Base-by-base conservation (phyloP, 345 rosid species). In the Lepidium sativum region DNA sequence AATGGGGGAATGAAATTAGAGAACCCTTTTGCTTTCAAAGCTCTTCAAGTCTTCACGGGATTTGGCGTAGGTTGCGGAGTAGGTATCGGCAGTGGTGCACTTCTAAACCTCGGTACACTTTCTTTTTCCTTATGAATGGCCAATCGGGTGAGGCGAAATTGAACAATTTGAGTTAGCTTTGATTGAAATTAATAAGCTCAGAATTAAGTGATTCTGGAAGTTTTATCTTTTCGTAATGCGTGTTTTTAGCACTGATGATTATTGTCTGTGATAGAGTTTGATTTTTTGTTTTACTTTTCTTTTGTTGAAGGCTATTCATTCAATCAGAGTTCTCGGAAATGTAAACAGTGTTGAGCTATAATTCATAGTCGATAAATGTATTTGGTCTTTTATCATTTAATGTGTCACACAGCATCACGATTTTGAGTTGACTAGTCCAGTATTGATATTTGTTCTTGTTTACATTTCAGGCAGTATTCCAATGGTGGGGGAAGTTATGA, bases 31-130 rank as follows among this genome's bases (percentile, higher is more conserved):
- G 68, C 95, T 80, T 86, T 88, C 60, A 94, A 90, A 78, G 89
- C 81, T 60, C 76, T 77, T 80, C 99, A 88, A 80, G 92, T 88
- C 64, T 94, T 90, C 68, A 94, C 97, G 0, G 97, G 97, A 56
- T 88, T 94, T 65, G 99, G 99, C 65, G 38, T 94, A 13, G 99
- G 99, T 57, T 91, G 99, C 34, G 99, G 97, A 31, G 69, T 86
- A 72, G 99, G 96, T 59, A 88, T 94, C 49, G 99, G 99, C 34
- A 82, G 77, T 63, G 97, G 96, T 8, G 73, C 82, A 2, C 97
- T 95, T 34, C 65, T 86, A 47, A 83, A 95, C 75, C 76, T 86
- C 34, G 90, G 99, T 95, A 85, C 87, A 79, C 11, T 20, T 27
- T n/a, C 9, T 11, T 2, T 52, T 52, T 50, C 44, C 44, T 42